Evolutionary conservation across 2,329 filamentous ascomycete genomes (phyloP).

Genomic region (Epichloe uncinata): DNA sequence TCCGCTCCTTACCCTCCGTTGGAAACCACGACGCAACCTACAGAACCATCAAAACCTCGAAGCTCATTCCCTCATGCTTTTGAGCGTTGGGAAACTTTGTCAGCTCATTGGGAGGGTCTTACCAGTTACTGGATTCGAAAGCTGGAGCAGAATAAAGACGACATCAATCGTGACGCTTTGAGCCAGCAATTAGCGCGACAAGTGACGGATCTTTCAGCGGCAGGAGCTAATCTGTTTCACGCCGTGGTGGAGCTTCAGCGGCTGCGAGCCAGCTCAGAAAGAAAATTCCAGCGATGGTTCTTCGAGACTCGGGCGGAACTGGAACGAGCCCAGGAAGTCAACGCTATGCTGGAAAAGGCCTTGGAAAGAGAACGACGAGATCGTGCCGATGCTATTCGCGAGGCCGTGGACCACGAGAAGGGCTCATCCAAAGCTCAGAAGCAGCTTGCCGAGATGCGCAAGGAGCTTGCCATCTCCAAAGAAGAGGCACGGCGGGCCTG

Average conservation of each 20-base stretch:
- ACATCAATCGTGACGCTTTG: slow-evolving; percentile 69
- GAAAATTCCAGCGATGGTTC: slow-evolving; percentile 98
- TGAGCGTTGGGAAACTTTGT: slow-evolving; percentile 92
- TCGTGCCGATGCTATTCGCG: slow-evolving; percentile 52
- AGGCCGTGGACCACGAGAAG: slow-evolving; percentile 52
- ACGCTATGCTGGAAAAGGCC: slow-evolving; percentile 63
- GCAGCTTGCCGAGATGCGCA: slow-evolving; percentile 76
- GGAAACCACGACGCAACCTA: slow-evolving; percentile 10
- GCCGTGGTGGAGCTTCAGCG: slow-evolving; percentile 93
- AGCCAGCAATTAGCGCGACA: slow-evolving; percentile 83
- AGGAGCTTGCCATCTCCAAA: slow-evolving; percentile 87
- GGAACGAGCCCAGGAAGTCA: slow-evolving; percentile 71
- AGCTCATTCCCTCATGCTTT: slow-evolving; percentile 92
- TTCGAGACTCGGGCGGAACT: slow-evolving; percentile 85
- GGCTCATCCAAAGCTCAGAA: slow-evolving; percentile 67
- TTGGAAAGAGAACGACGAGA: slow-evolving; percentile 63
- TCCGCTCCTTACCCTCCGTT: neutral
- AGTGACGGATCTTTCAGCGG: slow-evolving; percentile 92
- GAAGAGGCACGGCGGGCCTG: slow-evolving; percentile 91
- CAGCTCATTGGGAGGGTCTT: slow-evolving; percentile 94
- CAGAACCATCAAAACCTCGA: slow-evolving; percentile 28
- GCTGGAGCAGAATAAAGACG: slow-evolving; percentile 78
- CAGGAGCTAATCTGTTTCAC: slow-evolving; percentile 93
- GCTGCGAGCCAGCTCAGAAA: slow-evolving; percentile 83
- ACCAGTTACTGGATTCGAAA: slow-evolving; percentile 96